These are phyloP conservation scores for Aspergillus glaucus DNA, from an alignment of 2,329 filamentous ascomycete genomes.

Conservation along the genomic window DNA sequence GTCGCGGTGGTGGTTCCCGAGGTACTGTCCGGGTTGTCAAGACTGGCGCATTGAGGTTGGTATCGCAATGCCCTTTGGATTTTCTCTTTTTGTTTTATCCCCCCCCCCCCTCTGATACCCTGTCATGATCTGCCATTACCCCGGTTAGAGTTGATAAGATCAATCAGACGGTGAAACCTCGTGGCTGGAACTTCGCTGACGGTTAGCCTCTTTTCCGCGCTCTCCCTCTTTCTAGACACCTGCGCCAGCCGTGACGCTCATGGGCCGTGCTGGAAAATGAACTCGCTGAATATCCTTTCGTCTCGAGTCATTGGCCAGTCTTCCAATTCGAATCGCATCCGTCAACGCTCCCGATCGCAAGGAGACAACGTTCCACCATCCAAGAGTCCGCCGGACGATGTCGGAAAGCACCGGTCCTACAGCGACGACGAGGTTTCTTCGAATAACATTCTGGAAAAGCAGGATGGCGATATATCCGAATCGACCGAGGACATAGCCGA, in stretches of 20 bases:
- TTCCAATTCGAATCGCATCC: slow-evolving; percentile 41
- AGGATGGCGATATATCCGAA: slow-evolving; percentile 17
- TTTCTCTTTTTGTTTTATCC: neutral
- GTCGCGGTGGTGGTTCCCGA: slow-evolving; percentile 6
- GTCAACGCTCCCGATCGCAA: slow-evolving; percentile 51
- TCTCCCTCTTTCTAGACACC: slow-evolving; percentile 22
- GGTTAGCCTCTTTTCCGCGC: slow-evolving; percentile 5
- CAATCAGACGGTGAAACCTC: too few relatives aligned
- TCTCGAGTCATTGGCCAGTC: slow-evolving; percentile 66
- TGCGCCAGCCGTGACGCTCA: slow-evolving; percentile 35
- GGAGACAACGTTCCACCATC: slow-evolving; percentile 35
- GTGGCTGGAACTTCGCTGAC: neutral
- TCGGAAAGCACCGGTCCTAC: slow-evolving; percentile 37
- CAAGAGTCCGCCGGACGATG: slow-evolving; percentile 23
- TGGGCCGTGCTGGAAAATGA: slow-evolving; percentile 65
- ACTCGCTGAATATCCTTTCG: slow-evolving; percentile 92
- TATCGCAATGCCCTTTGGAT: slow-evolving; percentile 8
- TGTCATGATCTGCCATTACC: slow-evolving; percentile 2
- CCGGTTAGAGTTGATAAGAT: slow-evolving; percentile 7
- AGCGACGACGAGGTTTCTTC: slow-evolving; percentile 36
- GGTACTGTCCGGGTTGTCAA: slow-evolving; percentile 22
- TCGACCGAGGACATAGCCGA: slow-evolving; percentile 19
- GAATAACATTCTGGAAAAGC: slow-evolving; percentile 23
- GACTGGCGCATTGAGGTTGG: slow-evolving; percentile 37
- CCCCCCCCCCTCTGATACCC: neutral